Percentiles rank a stretch among this genome's conserved stretches.
Evolutionary conservation across 2,329 filamentous ascomycete genomes (phyloP).

Genomic region (Stemphylium lycopersici): DNA sequence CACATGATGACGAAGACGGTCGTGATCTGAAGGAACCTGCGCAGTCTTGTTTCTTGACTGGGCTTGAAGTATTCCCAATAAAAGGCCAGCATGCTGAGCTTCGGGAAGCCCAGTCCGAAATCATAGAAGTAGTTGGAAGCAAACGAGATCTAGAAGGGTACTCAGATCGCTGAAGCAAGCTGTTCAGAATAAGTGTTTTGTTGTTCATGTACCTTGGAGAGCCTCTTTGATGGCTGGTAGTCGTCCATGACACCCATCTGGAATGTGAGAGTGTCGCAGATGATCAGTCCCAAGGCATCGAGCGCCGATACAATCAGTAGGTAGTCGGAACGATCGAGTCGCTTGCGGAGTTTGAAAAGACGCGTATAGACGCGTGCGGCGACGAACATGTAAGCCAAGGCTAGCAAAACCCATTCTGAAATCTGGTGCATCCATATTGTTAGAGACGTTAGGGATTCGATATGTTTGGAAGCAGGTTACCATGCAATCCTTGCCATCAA

Average conservation of each 20-base stretch:
- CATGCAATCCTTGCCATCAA: slow-evolving; percentile 27
- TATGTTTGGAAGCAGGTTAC: slow-evolving; percentile 3
- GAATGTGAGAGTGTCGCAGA: slow-evolving; percentile 21
- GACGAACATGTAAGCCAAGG: slow-evolving; percentile 23
- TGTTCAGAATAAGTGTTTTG: neutral
- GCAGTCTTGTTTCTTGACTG: slow-evolving; percentile 15
- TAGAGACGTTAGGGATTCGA: neutral
- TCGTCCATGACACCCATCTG: slow-evolving; percentile 23
- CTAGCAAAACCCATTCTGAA: slow-evolving; percentile 26
- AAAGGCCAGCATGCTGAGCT: slow-evolving; percentile 32
- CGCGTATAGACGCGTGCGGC: slow-evolving; percentile 21
- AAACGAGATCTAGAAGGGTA: slow-evolving; percentile 21
- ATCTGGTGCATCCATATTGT: slow-evolving; percentile 11
- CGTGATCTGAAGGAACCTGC: slow-evolving; percentile 25
- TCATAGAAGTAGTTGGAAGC: slow-evolving; percentile 33
- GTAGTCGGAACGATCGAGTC: slow-evolving; percentile 21
- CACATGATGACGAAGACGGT: slow-evolving; percentile 25
- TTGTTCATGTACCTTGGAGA: slow-evolving; percentile 22
- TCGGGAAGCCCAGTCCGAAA: slow-evolving; percentile 29
- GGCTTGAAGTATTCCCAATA: slow-evolving; percentile 30
- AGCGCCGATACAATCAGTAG: slow-evolving; percentile 21
- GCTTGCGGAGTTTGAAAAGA: slow-evolving; percentile 9
- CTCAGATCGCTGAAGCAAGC: neutral
- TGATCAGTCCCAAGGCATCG: slow-evolving; percentile 17
- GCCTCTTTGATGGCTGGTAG: slow-evolving; percentile 19